Percentiles rank a stretch among this genome's conserved stretches.
Evolutionary conservation across 257 asterid genomes (phyloP).

Genomic region (Solanum bulbocastanum): DNA sequence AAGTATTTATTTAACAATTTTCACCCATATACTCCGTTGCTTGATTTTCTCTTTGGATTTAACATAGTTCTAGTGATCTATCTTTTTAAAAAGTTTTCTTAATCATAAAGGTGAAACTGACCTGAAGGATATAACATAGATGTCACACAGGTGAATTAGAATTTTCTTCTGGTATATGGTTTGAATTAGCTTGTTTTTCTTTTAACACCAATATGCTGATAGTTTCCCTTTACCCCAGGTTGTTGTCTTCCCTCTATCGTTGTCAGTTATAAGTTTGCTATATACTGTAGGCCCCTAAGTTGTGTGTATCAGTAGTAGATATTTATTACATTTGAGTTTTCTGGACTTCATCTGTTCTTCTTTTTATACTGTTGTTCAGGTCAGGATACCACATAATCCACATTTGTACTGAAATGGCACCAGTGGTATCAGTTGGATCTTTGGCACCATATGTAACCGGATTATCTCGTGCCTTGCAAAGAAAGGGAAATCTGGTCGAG

Average conservation of each 20-base stretch:
- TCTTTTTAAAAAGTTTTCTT: background rate
- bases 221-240: background rate
- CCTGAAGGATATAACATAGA: background rate
- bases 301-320: background rate
- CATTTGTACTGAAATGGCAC: conserved; percentile 86
- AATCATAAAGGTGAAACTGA: background rate
- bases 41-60: background rate
- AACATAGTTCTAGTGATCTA: background rate
- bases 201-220: background rate
- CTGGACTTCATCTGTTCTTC: background rate
- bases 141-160: background rate
- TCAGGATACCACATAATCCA: conserved; percentile 58
- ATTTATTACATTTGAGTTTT: background rate
- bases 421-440: conserved; percentile 63
- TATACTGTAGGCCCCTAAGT: background rate
- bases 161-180: background rate
- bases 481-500: conserved; percentile 74
- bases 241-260: background rate
- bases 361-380: conserved; percentile 29
- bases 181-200: background rate
- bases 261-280: background rate
- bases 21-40: background rate
- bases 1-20: background rate
- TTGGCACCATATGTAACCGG: conserved; percentile 70
- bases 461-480: conserved; percentile 60